Percentiles rank a stretch among this genome's conserved stretches.
Evolutionary conservation across 2,329 filamentous ascomycete species (phyloP).

Genomic region (Hypomyces perniciosus): DNA sequence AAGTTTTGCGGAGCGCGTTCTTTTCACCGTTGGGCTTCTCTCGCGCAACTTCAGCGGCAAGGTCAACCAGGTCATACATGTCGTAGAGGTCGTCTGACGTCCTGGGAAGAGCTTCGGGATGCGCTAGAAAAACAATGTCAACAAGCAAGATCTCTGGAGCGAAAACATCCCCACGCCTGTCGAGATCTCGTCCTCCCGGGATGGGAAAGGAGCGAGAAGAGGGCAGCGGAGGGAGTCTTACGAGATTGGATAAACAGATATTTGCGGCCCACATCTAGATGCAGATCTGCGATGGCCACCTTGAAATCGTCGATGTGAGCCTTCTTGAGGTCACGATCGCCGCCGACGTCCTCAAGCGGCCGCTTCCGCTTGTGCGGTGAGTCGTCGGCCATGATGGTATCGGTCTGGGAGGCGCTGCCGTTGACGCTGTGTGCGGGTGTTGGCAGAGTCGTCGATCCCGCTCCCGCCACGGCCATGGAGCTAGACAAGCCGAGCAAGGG

Average conservation of each 20-base stretch:
- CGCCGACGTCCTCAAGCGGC: constrained; percentile 48
- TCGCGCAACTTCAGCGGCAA: constrained; percentile 57
- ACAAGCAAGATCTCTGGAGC: constrained; percentile 30
- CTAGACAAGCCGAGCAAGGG: constrained; percentile 44
- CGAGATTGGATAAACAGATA: constrained; percentile 61
- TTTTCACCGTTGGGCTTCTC: constrained; percentile 61
- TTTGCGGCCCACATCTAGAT: constrained; percentile 60
- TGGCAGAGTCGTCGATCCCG: constrained; percentile 46
- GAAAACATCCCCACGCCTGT: constrained; percentile 21
- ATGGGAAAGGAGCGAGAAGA: constrained; percentile 23
- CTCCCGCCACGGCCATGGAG: constrained; percentile 41
- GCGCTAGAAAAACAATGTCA: constrained; percentile 43
- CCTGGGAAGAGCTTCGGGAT: constrained; percentile 42
- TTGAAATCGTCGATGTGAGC: constrained; percentile 55
- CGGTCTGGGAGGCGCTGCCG: constrained; percentile 42
- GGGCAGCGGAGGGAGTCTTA: constrained; percentile 51
- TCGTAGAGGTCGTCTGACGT: constrained; percentile 54
- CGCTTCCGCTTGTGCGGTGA: constrained; percentile 59
- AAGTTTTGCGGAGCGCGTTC: constrained; percentile 61
- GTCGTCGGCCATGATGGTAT: constrained; percentile 45
- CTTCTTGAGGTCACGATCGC: constrained; percentile 55
- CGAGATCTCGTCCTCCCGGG: constrained; percentile 19
- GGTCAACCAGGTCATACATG: constrained; percentile 48
- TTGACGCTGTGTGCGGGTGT: constrained; percentile 59
- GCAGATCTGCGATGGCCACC: constrained; percentile 58